These are phyloP conservation scores for Diaporthe ampelina DNA, from an alignment of 2,329 filamentous ascomycete species.

Conservation along the genomic window DNA sequence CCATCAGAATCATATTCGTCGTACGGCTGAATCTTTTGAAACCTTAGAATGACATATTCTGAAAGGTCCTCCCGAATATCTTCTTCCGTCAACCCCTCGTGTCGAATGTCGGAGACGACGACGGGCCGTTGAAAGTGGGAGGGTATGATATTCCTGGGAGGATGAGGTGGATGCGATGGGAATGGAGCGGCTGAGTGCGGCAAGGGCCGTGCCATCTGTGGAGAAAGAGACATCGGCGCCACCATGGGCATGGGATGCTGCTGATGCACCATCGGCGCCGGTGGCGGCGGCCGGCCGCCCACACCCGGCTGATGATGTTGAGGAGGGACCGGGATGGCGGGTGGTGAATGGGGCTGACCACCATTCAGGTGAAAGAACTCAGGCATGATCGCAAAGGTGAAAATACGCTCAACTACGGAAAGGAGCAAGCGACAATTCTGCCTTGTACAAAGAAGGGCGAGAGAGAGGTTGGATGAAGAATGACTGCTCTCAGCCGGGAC, in stretches of 20 bases:
- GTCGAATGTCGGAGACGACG: constrained; percentile 54
- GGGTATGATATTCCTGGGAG: constrained; percentile 33
- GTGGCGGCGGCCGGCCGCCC: constrained; percentile 15
- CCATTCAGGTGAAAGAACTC: constrained; percentile 2
- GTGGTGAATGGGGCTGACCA: constrained; percentile 21
- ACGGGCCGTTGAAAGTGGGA: constrained; percentile 38
- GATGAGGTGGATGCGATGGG: constrained; percentile 30
- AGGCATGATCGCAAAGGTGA: constrained; percentile 24
- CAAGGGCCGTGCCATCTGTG: constrained; percentile 31
- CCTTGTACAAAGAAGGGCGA: not conserved
- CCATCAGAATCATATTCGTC: constrained; percentile 56
- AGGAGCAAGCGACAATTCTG: not conserved
- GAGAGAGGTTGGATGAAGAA: not conserved
- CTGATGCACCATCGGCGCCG: constrained; percentile 27
- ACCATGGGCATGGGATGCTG: constrained; percentile 11
- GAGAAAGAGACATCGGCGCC: not conserved
- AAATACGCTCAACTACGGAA: not conserved
- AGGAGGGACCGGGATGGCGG: not conserved
- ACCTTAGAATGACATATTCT: constrained; percentile 56
- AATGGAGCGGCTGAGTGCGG: not conserved
- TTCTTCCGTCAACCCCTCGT: constrained; percentile 53
- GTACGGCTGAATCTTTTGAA: constrained; percentile 55
- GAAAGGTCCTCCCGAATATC: constrained; percentile 57
- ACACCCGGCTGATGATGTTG: constrained; percentile 8
- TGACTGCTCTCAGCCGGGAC: constrained; percentile 6